Evolutionary conservation across 805 yeast genomes (phyloP).

Genomic region (Teunomyces panamensis): DNA sequence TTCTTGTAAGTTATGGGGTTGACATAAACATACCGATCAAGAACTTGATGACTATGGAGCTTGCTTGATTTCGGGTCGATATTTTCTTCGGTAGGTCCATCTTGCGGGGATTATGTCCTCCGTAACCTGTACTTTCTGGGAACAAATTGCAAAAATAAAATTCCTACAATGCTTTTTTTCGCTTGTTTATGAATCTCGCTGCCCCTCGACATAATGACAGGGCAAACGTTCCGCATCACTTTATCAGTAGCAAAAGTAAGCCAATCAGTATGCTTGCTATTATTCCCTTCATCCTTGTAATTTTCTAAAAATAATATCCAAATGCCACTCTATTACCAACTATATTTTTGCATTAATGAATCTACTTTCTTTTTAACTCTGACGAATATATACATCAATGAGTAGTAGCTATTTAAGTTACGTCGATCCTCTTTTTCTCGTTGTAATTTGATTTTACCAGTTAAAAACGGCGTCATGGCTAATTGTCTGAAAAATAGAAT

Average conservation of each 20-base stretch:
- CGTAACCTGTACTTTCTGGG: neutral
- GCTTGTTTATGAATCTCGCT: neutral
- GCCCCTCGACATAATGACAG: neutral
- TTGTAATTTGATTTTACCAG: neutral
- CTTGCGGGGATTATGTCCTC: conserved; percentile 3
- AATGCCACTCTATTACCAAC: too few relatives aligned
- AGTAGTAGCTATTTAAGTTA: neutral
- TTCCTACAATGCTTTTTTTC: neutral
- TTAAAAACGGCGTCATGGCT: neutral
- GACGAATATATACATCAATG: neutral
- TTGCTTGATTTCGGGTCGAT: neutral
- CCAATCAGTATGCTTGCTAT: neutral
- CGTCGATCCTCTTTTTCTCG: neutral
- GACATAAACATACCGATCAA: too few relatives aligned
- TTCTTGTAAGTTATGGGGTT: too few relatives aligned
- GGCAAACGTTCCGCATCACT: neutral
- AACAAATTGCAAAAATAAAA: neutral
- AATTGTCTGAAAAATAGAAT: neutral
- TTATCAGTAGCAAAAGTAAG: neutral
- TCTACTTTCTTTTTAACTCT: neutral
- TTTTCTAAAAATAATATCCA: neutral
- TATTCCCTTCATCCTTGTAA: neutral
- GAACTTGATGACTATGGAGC: neutral
- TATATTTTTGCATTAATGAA: neutral
- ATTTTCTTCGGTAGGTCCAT: neutral